These are phyloP conservation scores for Teunomyces barrocoloradensis DNA, from an alignment of 805 yeast genomes.

Conservation along the genomic window DNA sequence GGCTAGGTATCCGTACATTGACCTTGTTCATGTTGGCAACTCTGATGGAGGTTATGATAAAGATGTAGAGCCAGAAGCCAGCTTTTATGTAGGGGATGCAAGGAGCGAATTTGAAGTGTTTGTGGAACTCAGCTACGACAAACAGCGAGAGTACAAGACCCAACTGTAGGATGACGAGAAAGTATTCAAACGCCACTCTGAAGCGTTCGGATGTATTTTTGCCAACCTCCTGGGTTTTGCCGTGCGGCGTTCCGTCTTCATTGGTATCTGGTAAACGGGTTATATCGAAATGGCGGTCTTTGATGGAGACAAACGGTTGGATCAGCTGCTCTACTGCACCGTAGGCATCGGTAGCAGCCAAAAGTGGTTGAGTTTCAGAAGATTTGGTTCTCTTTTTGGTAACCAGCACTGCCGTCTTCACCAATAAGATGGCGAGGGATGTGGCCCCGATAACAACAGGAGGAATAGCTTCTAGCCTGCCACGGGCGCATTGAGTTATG, in stretches of 20 bases:
- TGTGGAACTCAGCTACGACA: slow-evolving; percentile 23
- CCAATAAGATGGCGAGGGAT: slow-evolving; percentile 25
- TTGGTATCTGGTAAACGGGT: slow-evolving; percentile 50
- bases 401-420: slow-evolving; percentile 17
- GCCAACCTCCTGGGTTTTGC: slow-evolving; percentile 44
- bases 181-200: slow-evolving; percentile 49
- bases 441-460: slow-evolving; percentile 30
- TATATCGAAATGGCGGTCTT: slow-evolving; percentile 66
- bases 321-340: slow-evolving; percentile 21
- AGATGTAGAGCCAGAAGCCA: slow-evolving; percentile 45
- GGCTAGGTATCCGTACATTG: slow-evolving; percentile 46
- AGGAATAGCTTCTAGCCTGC: slow-evolving; percentile 35
- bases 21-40: slow-evolving; percentile 29
- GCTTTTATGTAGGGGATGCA: slow-evolving; percentile 25
- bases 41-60: slow-evolving; percentile 39
- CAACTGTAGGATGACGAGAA: slow-evolving; percentile 45
- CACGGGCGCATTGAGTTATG: slow-evolving; percentile 51
- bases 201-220: slow-evolving; percentile 53
- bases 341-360: slow-evolving; percentile 31
- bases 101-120: slow-evolving; percentile 32
- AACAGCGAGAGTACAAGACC: slow-evolving; percentile 34
- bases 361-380: slow-evolving; percentile 30
- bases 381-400: slow-evolving; percentile 4
- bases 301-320: slow-evolving; percentile 26
- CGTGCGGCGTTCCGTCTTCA: slow-evolving; percentile 63